phyloP scores from a whole-genome alignment of 768 basidiomycete genomes.

The Mycena alexandri region DNA sequence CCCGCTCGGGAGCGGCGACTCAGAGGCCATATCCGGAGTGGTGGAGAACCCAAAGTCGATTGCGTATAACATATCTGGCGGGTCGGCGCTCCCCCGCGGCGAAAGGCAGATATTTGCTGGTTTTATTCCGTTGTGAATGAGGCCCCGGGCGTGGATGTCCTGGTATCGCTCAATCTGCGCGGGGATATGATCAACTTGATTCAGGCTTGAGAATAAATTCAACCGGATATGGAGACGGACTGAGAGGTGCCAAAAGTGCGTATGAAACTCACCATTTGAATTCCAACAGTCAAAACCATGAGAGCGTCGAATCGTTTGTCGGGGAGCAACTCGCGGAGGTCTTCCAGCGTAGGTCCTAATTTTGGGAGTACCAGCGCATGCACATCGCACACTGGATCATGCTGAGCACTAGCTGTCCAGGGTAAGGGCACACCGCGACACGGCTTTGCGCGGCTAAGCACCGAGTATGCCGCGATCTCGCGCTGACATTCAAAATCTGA shows the following conservation, averaged over 20 bases:
- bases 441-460: slow-evolving; percentile 18
- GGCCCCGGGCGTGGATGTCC: slow-evolving; percentile 42
- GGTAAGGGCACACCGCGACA: slow-evolving; percentile 39
- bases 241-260: not conserved
- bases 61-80: slow-evolving; percentile 33
- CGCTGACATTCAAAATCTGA: slow-evolving; percentile 45
- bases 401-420: slow-evolving; percentile 6
- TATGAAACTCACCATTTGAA: slow-evolving; percentile 43
- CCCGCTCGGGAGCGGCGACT: slow-evolving; percentile 37
- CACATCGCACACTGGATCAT: slow-evolving; percentile 39
- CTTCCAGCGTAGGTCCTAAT: slow-evolving; percentile 46
- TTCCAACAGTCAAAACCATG: slow-evolving; percentile 46
- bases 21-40: slow-evolving; percentile 18
- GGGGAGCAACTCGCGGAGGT: slow-evolving; percentile 37
- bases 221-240: not conserved
- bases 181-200: not conserved
- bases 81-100: slow-evolving; percentile 7
- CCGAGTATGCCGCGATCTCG: slow-evolving; percentile 42
- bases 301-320: slow-evolving; percentile 34
- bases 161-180: slow-evolving; percentile 45
- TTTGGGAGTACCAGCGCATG: slow-evolving; percentile 45
- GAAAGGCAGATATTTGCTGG: slow-evolving; percentile 49
- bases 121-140: slow-evolving; percentile 50
- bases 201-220: not conserved
- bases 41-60: slow-evolving; percentile 49